A percentile compares a stretch with the other conserved stretches of the same genome.
These are phyloP conservation scores for Waltergamsia citrina DNA, from an alignment of 2,329 filamentous ascomycete species.

Conservation along the genomic window DNA sequence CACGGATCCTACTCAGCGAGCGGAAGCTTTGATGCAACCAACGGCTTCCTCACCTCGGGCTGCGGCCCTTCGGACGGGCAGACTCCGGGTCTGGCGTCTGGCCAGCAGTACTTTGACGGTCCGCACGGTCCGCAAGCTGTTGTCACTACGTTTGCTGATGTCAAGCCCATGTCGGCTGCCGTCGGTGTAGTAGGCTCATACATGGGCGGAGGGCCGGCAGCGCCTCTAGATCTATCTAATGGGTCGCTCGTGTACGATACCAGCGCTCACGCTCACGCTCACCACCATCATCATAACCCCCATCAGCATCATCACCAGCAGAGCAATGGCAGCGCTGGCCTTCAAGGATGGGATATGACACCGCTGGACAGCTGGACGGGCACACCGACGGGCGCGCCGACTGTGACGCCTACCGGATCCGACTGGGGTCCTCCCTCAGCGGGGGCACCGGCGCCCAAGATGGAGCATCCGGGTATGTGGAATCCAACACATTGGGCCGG, in stretches of 20 bases:
- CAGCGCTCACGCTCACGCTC: too few relatives aligned
- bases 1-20: constrained; percentile 34
- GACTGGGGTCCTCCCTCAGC: constrained; percentile 2
- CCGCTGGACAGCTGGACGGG: constrained; percentile 22
- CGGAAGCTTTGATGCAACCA: constrained; percentile 31
- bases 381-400: constrained; percentile 8
- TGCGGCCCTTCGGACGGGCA: too few relatives aligned
- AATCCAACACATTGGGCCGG: constrained; percentile 3
- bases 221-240: constrained; percentile 19
- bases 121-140: too few relatives aligned
- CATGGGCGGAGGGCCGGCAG: constrained; percentile 14
- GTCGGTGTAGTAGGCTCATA: constrained; percentile 16
- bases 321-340: constrained; percentile 15
- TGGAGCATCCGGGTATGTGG: constrained; percentile 25
- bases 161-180: constrained; percentile 20
- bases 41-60: constrained; percentile 19
- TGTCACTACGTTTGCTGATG: constrained; percentile 15
- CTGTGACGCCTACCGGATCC: background rate
- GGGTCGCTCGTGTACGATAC: constrained; percentile 22
- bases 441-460: constrained; percentile 16
- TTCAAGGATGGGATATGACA: constrained; percentile 26
- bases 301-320: constrained; percentile 12
- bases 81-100: constrained; percentile 15
- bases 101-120: constrained; percentile 21
- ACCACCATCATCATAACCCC: too few relatives aligned